phyloP scores from a whole-genome alignment of 495 filamentous ascomycete species.

The Podospora sp. region DNA sequence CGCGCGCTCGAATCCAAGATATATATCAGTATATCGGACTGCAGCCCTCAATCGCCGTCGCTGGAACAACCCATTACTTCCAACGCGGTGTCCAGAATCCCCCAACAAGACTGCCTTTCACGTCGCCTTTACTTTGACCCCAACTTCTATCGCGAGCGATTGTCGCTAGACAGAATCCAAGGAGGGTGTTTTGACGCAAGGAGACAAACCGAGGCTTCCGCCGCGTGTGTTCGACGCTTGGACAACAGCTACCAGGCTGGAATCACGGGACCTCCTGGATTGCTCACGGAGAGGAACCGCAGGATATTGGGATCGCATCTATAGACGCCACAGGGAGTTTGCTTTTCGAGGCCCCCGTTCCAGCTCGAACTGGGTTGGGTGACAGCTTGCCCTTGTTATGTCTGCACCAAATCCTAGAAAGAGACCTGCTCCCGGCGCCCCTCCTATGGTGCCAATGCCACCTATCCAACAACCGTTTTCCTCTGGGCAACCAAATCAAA shows the following conservation, averaged over 20 bases:
- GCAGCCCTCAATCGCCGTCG: neutral
- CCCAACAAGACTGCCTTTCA: neutral
- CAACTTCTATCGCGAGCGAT: neutral
- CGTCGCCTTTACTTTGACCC: neutral
- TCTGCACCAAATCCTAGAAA: slow-evolving; percentile 64
- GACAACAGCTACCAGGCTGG: neutral
- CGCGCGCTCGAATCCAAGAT: slow-evolving; percentile 10
- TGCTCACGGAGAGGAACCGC: neutral
- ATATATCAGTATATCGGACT: slow-evolving; percentile 17
- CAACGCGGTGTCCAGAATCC: neutral
- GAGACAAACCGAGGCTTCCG: neutral
- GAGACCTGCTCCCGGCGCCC: slow-evolving; percentile 71
- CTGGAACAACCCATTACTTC: slow-evolving; percentile 2
- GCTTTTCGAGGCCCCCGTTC: neutral
- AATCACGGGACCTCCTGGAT: no score
- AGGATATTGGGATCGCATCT: neutral
- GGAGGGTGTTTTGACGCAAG: neutral
- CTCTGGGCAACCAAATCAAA: slow-evolving; percentile 42
- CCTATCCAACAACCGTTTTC: slow-evolving; percentile 47
- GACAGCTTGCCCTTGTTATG: slow-evolving; percentile 37
- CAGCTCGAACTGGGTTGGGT: neutral
- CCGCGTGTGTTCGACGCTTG: neutral
- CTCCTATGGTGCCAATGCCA: slow-evolving; percentile 58
- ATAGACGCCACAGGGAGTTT: neutral
- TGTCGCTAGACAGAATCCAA: neutral